Evolutionary conservation across 1,139 yeast genomes (phyloP).

Genomic region (Pichia norvegensis): DNA sequence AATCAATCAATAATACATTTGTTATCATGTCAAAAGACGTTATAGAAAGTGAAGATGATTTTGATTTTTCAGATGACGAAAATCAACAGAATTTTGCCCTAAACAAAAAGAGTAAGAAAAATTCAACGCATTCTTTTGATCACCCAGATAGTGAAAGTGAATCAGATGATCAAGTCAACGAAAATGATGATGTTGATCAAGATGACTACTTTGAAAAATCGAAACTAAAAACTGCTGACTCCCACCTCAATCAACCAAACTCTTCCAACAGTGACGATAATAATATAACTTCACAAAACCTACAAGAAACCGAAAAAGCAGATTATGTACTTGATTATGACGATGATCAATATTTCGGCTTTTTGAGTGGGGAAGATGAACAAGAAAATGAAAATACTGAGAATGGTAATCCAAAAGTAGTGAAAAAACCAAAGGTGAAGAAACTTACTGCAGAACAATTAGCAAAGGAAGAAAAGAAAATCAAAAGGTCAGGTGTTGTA

Average conservation of each 20-base stretch:
- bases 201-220: background rate
- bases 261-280: conserved; percentile 1
- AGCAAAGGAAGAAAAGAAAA: conserved; percentile 49
- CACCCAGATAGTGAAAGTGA: conserved; percentile 8
- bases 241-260: too few species aligned
- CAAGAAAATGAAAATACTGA: conserved; percentile 12
- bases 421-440: conserved; percentile 32
- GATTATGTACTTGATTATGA: conserved; percentile 9
- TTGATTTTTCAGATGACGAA: conserved; percentile 10
- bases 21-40: background rate
- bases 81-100: background rate
- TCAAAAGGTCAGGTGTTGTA: conserved; percentile 79
- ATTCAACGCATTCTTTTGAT: background rate
- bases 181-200: conserved; percentile 10
- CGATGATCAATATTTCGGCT: conserved; percentile 13
- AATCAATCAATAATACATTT: background rate
- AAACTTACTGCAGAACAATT: conserved; percentile 46
- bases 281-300: too few species aligned
- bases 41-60: conserved; percentile 7
- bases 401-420: conserved; percentile 2
- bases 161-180: conserved; percentile 4
- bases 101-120: conserved; percentile 3
- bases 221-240: too few species aligned
- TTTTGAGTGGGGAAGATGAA: conserved; percentile 10
- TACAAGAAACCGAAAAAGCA: too few species aligned